Conservation (phyloP, 179 eudicot genomes). For the Dionaea muscipula region DNA sequence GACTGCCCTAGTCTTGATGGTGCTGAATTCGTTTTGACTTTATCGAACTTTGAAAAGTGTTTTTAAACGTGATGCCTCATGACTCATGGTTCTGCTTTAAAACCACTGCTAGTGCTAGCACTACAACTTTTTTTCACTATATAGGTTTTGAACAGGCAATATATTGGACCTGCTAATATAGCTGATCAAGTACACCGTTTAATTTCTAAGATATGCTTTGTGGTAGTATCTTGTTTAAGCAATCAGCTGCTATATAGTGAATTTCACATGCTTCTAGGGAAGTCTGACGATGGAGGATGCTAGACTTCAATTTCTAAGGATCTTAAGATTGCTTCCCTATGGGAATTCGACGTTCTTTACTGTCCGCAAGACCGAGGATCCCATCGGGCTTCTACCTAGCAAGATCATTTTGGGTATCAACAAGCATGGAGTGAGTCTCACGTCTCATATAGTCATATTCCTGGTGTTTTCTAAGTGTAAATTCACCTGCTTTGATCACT, state of each 20-base stretch:
- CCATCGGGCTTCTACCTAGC: constrained; percentile 95
- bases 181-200: not conserved
- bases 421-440: constrained; percentile 79
- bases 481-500: not conserved
- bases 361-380: constrained; percentile 98
- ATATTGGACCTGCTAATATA: not conserved
- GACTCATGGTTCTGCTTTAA: no score
- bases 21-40: no score
- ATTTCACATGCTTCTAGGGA: constrained; percentile 35
- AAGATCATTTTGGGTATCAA: constrained; percentile 79
- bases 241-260: not conserved
- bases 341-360: constrained; percentile 93
- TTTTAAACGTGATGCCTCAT: no score
- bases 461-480: not conserved
- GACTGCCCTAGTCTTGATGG: no score
- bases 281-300: constrained; percentile 89
- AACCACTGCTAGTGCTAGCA: no score
- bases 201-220: not conserved
- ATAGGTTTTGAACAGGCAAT: not conserved
- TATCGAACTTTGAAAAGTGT: no score
- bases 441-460: not conserved
- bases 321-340: constrained; percentile 80
- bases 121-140: no score
- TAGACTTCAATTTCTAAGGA: constrained; percentile 76
- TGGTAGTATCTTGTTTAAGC: not conserved